Evolutionary conservation across 371 early-diverging fungal species (phyloP).

Genomic region (Apophysomyces elegans): DNA sequence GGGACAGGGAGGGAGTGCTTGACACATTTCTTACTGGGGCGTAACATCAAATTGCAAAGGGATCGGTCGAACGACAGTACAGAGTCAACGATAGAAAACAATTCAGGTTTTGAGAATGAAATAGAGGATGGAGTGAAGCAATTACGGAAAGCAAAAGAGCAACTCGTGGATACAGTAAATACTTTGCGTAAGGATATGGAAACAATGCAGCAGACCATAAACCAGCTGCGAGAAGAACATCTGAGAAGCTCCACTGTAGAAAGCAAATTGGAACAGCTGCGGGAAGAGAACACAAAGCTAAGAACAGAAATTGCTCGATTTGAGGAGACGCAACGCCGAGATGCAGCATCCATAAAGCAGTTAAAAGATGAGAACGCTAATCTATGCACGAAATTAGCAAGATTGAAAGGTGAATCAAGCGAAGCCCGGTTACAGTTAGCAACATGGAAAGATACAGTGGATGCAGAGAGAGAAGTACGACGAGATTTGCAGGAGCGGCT

Average conservation of each 20-base stretch:
- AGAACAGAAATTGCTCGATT: neutral
- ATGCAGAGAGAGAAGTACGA: neutral
- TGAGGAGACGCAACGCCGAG: neutral
- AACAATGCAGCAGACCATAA: neutral
- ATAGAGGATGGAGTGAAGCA: neutral
- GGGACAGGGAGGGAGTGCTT: neutral
- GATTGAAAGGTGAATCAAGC: neutral
- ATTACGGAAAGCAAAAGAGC: neutral
- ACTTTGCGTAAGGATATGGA: neutral
- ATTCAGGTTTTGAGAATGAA: neutral
- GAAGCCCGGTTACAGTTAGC: neutral
- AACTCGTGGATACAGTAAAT: neutral
- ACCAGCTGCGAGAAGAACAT: neutral
- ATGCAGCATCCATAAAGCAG: neutral
- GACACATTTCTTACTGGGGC: neutral
- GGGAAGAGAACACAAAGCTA: neutral
- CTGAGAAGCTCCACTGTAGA: neutral
- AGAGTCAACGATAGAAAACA: neutral
- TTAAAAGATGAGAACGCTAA: neutral
- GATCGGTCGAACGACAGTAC: neutral
- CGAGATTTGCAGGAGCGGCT: neutral
- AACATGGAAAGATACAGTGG: conserved; percentile 2
- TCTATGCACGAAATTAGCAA: neutral
- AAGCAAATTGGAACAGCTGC: neutral
- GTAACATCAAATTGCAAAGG: neutral